Percentiles rank a stretch among this genome's conserved stretches.
These are phyloP conservation scores for Malus domestica DNA, from an alignment of 306 rosid species.

Conservation along the genomic window DNA sequence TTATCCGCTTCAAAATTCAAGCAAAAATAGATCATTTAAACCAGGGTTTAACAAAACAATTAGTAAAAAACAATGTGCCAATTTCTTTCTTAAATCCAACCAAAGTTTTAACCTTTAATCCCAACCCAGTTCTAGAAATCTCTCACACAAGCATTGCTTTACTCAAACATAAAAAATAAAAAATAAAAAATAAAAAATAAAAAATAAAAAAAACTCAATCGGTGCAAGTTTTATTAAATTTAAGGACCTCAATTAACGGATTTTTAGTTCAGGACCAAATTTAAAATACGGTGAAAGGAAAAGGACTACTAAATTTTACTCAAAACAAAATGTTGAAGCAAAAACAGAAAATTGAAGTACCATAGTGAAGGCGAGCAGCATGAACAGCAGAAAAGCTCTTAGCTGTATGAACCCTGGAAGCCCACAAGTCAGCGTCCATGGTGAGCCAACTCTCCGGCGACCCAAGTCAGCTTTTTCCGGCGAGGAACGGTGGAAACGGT, in stretches of 20 bases:
- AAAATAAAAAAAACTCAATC: background rate
- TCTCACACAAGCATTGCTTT: background rate
- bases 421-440: slow-evolving; percentile 75
- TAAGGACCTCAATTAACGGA: background rate
- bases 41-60: background rate
- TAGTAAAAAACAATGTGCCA: background rate
- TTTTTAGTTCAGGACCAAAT: background rate
- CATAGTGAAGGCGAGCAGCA: slow-evolving; percentile 62
- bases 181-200: too few species aligned
- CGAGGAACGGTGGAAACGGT: background rate
- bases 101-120: background rate
- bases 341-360: slow-evolving; percentile 22
- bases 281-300: background rate
- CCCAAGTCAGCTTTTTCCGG: slow-evolving; percentile 6
- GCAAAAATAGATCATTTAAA: slow-evolving; percentile 8
- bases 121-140: background rate
- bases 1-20: background rate
- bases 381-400: slow-evolving; percentile 57
- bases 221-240: background rate
- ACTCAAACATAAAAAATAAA: background rate
- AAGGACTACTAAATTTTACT: background rate
- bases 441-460: slow-evolving; percentile 15
- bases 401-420: slow-evolving; percentile 45
- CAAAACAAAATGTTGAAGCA: slow-evolving; percentile 5
- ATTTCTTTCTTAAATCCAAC: background rate